Conservation (phyloP, 352 stramenopile genomes). For the Phytopythium vexans region DNA sequence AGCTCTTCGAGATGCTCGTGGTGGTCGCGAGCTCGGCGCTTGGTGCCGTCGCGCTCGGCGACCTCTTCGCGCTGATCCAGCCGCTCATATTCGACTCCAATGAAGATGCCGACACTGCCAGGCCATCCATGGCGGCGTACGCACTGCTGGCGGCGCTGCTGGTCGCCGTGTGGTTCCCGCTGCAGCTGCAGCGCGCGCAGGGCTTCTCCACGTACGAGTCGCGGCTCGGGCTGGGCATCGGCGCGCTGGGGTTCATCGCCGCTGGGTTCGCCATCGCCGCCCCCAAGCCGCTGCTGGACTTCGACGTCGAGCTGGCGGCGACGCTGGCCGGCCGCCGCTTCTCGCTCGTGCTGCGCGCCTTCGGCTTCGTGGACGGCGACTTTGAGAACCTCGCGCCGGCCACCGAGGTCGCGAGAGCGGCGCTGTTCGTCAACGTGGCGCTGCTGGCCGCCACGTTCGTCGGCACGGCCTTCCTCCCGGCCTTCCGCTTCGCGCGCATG, state of each 20-base stretch:
- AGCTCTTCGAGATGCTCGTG: slow-evolving; percentile 83
- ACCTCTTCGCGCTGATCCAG: slow-evolving; percentile 34
- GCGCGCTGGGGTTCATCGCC: slow-evolving; percentile 49
- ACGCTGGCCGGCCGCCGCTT: slow-evolving; percentile 31
- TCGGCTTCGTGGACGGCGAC: slow-evolving; percentile 63
- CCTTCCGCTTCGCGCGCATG: slow-evolving; percentile 77
- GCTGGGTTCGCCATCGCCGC: slow-evolving; percentile 62
- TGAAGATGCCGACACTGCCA: slow-evolving; percentile 8
- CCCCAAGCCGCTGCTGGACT: slow-evolving; percentile 58
- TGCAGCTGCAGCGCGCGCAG: slow-evolving; percentile 73
- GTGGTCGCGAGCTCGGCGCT: slow-evolving; percentile 59
- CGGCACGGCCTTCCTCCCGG: slow-evolving; percentile 62
- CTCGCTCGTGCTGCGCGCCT: slow-evolving; percentile 45
- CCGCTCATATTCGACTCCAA: slow-evolving; percentile 11
- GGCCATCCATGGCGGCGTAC: slow-evolving; percentile 49
- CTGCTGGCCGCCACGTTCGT: slow-evolving; percentile 52
- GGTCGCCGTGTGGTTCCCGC: slow-evolving; percentile 67
- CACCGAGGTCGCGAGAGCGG: slow-evolving; percentile 16
- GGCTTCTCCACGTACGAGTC: slow-evolving; percentile 56
- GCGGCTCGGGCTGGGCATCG: slow-evolving; percentile 48
- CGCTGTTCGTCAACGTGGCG: slow-evolving; percentile 33
- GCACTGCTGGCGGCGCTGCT: slow-evolving; percentile 60
- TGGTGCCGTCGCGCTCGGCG: slow-evolving; percentile 38
- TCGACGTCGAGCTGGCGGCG: slow-evolving; percentile 55
- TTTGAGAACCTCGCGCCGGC: slow-evolving; percentile 42